Evolutionary conservation across 768 basidiomycete species (phyloP), one percentile per base, ranked within the genome.

Genomic region (Amanita phalloides): DNA sequence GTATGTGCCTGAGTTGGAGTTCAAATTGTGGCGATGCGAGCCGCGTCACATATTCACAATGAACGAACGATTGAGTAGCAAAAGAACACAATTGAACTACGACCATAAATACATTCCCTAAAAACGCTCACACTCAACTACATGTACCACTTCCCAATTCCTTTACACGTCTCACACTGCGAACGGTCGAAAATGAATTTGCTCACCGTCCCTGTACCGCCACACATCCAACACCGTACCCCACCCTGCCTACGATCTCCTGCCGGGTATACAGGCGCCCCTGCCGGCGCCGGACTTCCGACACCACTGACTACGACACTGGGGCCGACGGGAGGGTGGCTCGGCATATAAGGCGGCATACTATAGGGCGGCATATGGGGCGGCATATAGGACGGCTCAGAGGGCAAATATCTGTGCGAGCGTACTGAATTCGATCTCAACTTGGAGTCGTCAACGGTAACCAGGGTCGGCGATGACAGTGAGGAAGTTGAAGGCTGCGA

Each of bases 221-320:
- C 66, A 60, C 88, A 90, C 21, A 72, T 67, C 77, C 73, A 78
- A 62, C 89, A 90, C 56, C 74, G 48, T 41, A 65, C 57, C 0
- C 89, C 88, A 2, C 87, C 88, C 7, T 90, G 65, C 44, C 86
- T 64, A 20, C 82, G 71, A 62, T 90, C 88, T 2, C 88, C 88
- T 0, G 88, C 76, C 0, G 54, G 54, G 48, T 84, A 75, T 3
- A 82, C 69, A 1, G 74, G 56, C 11, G 78, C 64, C 14, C 73
- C 64, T 0, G 71, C 73, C 1, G 68, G 68, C 1, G 66, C 10
- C 13, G 33, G 33, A 4, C 33, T 33, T 33, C 33, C 33, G 3
- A 5, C 8, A 1, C 21, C 13, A 3, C 36, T 3, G 9, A 14
- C 13, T 4, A 6, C 9, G 17, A 17, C 20, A 23, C 13, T 10